Evolutionary conservation across 2,329 filamentous ascomycete species (phyloP).

Genomic region (Sphaerulina musiva): DNA sequence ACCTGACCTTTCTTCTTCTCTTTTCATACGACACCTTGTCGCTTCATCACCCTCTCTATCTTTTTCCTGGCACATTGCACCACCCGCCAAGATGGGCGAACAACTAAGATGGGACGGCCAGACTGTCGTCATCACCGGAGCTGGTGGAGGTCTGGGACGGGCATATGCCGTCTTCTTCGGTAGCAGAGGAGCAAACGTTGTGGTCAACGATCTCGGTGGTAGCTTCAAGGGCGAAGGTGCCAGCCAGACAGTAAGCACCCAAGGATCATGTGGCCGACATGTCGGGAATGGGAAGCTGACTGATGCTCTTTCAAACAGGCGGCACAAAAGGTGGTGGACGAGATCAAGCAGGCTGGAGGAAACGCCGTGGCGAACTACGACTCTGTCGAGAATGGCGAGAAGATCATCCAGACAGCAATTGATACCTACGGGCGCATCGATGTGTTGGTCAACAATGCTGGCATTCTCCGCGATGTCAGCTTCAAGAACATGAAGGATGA

Average conservation of each 20-base stretch:
- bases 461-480: conserved; percentile 87
- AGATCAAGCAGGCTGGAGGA: conserved; percentile 81
- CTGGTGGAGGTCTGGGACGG: conserved; percentile 73
- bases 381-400: conserved; percentile 84
- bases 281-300: conserved; percentile 4
- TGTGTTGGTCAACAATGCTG: conserved; percentile 94
- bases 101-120: conserved; percentile 76
- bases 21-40: conserved; percentile 6
- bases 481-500: conserved; percentile 98
- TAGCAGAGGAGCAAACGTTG: conserved; percentile 83
- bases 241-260: conserved; percentile 50
- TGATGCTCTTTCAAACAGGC: conserved; percentile 46
- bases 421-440: conserved; percentile 79
- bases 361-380: conserved; percentile 98
- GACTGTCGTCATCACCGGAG: conserved; percentile 82
- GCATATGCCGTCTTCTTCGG: conserved; percentile 85
- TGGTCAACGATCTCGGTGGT: conserved; percentile 92
- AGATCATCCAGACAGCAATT: conserved; percentile 86
- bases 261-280: background rate
- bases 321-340: conserved; percentile 73
- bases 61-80: background rate
- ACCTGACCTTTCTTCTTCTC: too few species aligned
- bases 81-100: conserved; percentile 52
- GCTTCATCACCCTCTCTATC: conserved; percentile 2
- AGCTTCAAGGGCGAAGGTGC: conserved; percentile 93